Evolutionary conservation across 2,329 filamentous ascomycete species (phyloP).

Genomic region (Paraphoma sp.): DNA sequence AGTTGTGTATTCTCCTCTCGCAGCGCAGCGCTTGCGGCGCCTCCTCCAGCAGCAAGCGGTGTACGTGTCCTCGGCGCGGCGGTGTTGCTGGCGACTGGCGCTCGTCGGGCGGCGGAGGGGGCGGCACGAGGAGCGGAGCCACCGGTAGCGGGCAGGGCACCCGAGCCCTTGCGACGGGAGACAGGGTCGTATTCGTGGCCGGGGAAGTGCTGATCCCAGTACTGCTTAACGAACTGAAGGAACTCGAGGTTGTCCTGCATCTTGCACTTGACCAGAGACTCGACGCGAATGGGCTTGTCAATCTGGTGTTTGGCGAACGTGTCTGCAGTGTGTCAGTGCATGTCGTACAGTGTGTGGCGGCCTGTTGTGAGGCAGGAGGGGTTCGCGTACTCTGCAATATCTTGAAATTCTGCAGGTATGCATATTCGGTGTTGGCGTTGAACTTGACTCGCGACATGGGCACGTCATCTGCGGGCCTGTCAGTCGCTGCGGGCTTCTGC

Average conservation of each 20-base stretch:
- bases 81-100: slow-evolving; percentile 48
- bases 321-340: slow-evolving; percentile 59
- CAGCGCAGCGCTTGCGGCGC: slow-evolving; percentile 73
- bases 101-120: slow-evolving; percentile 57
- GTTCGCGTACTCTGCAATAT: slow-evolving; percentile 83
- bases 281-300: slow-evolving; percentile 88
- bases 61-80: slow-evolving; percentile 51
- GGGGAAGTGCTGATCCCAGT: slow-evolving; percentile 98
- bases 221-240: slow-evolving; percentile 93
- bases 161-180: slow-evolving; percentile 78
- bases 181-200: slow-evolving; percentile 97
- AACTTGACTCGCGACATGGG: slow-evolving; percentile 98
- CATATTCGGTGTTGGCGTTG: slow-evolving; percentile 96
- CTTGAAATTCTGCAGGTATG: slow-evolving; percentile 98
- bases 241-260: slow-evolving; percentile 99
- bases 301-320: slow-evolving; percentile 84
- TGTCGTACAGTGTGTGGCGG: background rate
- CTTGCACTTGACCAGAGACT: slow-evolving; percentile 93
- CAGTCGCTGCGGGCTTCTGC: background rate
- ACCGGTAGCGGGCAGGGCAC: slow-evolving; percentile 59
- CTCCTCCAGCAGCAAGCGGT: slow-evolving; percentile 50
- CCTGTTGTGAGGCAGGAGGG: background rate
- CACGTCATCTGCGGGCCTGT: slow-evolving; percentile 69
- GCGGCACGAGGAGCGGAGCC: slow-evolving; percentile 58
- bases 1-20: slow-evolving; percentile 85